Conservation (phyloP, 1,284 basidiomycete genomes). For the Cryptococcus floricola region DNA sequence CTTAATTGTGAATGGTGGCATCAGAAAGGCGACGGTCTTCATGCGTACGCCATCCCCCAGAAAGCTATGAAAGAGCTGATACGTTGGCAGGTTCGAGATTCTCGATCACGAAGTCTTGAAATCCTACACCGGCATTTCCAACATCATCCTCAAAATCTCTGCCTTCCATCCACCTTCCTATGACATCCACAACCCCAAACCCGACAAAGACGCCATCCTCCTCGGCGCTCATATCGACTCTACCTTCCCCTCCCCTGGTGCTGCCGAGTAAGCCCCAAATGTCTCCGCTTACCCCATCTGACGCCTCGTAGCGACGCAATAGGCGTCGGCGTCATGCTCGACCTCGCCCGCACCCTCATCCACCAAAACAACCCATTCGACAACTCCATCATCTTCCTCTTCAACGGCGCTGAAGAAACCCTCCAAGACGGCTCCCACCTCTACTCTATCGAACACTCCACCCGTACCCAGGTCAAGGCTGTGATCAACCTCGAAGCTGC, state of each 20-base stretch:
- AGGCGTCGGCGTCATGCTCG: constrained; percentile 86
- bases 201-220: constrained; percentile 76
- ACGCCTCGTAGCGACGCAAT: constrained; percentile 61
- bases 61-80: not conserved
- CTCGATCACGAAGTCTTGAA: constrained; percentile 82
- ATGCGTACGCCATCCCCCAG: constrained; percentile 58
- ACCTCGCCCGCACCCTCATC: constrained; percentile 75
- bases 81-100: constrained; percentile 68
- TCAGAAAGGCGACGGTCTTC: constrained; percentile 77
- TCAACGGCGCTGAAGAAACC: constrained; percentile 40
- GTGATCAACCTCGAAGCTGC: constrained; percentile 93
- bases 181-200: constrained; percentile 58
- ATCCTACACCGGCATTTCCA: constrained; percentile 80
- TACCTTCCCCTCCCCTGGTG: constrained; percentile 64
- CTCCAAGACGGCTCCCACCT: constrained; percentile 94
- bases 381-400: constrained; percentile 72
- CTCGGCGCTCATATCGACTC: constrained; percentile 86
- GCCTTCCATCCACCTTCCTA: constrained; percentile 35
- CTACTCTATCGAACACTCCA: constrained; percentile 80
- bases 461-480: constrained; percentile 70
- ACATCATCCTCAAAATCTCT: constrained; percentile 83
- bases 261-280: constrained; percentile 59
- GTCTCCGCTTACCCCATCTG: not conserved
- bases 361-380: constrained; percentile 67
- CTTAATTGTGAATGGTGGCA: constrained; percentile 83